Percentiles rank a stretch among this genome's conserved stretches.
Conservation (phyloP, 2,329 filamentous ascomycete species). For the Penicillium paneum region DNA sequence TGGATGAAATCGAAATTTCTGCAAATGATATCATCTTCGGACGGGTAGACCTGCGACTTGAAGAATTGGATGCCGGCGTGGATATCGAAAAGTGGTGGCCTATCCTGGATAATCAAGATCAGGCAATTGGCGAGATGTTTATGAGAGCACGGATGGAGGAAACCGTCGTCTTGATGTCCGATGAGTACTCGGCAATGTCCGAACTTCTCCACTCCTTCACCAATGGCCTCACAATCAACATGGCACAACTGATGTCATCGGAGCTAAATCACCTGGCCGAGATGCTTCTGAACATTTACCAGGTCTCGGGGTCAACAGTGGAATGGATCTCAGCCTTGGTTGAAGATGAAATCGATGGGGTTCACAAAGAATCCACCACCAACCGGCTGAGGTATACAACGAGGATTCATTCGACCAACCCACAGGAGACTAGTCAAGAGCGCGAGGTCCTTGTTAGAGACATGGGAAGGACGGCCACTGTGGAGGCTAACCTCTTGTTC, state of each 20-base stretch:
- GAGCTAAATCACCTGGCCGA: slow-evolving; percentile 80
- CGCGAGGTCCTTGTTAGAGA: slow-evolving; percentile 61
- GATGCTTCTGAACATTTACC: slow-evolving; percentile 87
- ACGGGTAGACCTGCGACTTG: slow-evolving; percentile 74
- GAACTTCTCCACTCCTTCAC: slow-evolving; percentile 82
- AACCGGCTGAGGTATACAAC: slow-evolving; percentile 60
- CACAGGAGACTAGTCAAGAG: slow-evolving; percentile 55
- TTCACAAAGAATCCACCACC: slow-evolving; percentile 74
- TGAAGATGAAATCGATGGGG: slow-evolving; percentile 95
- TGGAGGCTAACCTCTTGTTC: slow-evolving; percentile 91
- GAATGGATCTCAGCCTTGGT: slow-evolving; percentile 93
- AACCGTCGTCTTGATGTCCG: slow-evolving; percentile 78
- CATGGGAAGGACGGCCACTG: slow-evolving; percentile 61
- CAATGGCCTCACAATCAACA: slow-evolving; percentile 77
- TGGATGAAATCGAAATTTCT: slow-evolving; percentile 48
- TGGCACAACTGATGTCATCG: slow-evolving; percentile 72
- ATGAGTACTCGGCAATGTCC: slow-evolving; percentile 79
- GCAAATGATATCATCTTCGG: slow-evolving; percentile 48
- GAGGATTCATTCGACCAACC: slow-evolving; percentile 62
- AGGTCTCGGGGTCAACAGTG: slow-evolving; percentile 76
- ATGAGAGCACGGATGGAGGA: slow-evolving; percentile 83
- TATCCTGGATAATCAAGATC: slow-evolving; percentile 71
- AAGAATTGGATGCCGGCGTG: slow-evolving; percentile 71
- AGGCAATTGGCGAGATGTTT: slow-evolving; percentile 76
- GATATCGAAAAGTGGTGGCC: slow-evolving; percentile 87